phyloP scores from a whole-genome alignment of 306 rosid genomes.

The Ormosia semicastrata region DNA sequence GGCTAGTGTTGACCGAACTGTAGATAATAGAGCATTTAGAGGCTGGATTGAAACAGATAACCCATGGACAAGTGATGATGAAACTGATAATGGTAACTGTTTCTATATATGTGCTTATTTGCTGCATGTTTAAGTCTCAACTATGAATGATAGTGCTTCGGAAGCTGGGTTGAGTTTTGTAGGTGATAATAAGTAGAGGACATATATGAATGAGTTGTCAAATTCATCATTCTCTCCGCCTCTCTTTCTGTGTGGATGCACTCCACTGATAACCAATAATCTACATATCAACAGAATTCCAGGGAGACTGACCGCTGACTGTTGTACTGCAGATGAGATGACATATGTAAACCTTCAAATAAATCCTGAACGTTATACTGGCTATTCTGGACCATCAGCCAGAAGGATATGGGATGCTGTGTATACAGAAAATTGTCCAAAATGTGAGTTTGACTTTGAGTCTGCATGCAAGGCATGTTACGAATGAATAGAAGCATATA shows the following conservation, averaged over 20 bases:
- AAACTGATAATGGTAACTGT: conserved; percentile 52
- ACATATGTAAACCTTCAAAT: too few relatives aligned
- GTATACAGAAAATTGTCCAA: conserved; percentile 63
- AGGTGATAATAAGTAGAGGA: not conserved
- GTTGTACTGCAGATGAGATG: too few relatives aligned
- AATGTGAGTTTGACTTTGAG: conserved; percentile 35
- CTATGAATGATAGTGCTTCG: not conserved
- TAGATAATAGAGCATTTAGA: conserved; percentile 56
- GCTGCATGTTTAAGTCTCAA: not conserved
- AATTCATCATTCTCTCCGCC: not conserved
- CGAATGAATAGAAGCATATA: not conserved
- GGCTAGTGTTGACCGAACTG: conserved; percentile 65
- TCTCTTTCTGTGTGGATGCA: not conserved
- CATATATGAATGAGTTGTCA: not conserved
- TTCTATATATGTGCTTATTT: not conserved
- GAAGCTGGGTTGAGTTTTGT: not conserved
- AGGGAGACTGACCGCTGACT: too few relatives aligned
- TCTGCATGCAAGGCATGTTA: not conserved
- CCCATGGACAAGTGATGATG: conserved; percentile 69
- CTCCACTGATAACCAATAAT: too few relatives aligned
- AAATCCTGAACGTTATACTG: conserved; percentile 15
- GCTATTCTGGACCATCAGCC: conserved; percentile 60
- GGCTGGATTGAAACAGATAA: conserved; percentile 61
- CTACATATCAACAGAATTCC: too few relatives aligned
- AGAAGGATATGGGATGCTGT: conserved; percentile 65